Percentiles rank a stretch among this genome's conserved stretches.
Conservation (phyloP, 305 asterid species). For the Solanum hybrid region DNA sequence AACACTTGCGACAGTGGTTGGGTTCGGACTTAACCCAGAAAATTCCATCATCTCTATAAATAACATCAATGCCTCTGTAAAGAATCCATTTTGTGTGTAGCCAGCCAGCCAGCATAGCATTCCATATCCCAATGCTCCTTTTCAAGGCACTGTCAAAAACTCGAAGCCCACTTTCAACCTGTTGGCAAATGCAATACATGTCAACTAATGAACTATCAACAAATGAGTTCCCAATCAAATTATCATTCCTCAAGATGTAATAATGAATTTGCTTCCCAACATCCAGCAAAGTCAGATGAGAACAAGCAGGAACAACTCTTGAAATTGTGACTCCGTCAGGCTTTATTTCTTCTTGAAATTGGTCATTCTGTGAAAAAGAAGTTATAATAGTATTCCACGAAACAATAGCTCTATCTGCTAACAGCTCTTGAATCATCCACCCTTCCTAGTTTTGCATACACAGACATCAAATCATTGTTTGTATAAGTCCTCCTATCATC, state of each 20-base stretch:
- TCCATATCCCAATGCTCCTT: slow-evolving; percentile 57
- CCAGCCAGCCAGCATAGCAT: slow-evolving; percentile 93
- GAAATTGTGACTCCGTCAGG: slow-evolving; percentile 78
- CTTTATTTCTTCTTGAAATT: slow-evolving; percentile 41
- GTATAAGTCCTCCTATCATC: slow-evolving; percentile 61
- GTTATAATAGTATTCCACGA: slow-evolving; percentile 82
- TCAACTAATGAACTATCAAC: slow-evolving; percentile 78
- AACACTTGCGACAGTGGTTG: slow-evolving; percentile 78
- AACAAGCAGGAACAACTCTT: slow-evolving; percentile 79
- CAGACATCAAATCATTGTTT: slow-evolving; percentile 61
- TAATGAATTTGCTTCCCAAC: slow-evolving; percentile 71
- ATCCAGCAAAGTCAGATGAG: slow-evolving; percentile 62
- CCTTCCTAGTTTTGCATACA: slow-evolving; percentile 75
- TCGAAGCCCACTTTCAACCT: slow-evolving; percentile 39
- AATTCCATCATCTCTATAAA: slow-evolving; percentile 45
- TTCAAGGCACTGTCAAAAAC: slow-evolving; percentile 42
- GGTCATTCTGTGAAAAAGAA: slow-evolving; percentile 41
- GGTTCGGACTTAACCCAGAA: slow-evolving; percentile 41
- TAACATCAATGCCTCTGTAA: slow-evolving; percentile 40
- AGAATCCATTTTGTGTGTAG: slow-evolving; percentile 63
- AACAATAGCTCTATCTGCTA: slow-evolving; percentile 49
- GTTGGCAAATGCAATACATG: slow-evolving; percentile 83
- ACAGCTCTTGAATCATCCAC: slow-evolving; percentile 40
- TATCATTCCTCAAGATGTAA: slow-evolving; percentile 46
- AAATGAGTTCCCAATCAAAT: slow-evolving; percentile 47